These are phyloP conservation scores for Sideroxylon spinosum DNA, from an alignment of 179 eudicot genomes.

Conservation along the genomic window DNA sequence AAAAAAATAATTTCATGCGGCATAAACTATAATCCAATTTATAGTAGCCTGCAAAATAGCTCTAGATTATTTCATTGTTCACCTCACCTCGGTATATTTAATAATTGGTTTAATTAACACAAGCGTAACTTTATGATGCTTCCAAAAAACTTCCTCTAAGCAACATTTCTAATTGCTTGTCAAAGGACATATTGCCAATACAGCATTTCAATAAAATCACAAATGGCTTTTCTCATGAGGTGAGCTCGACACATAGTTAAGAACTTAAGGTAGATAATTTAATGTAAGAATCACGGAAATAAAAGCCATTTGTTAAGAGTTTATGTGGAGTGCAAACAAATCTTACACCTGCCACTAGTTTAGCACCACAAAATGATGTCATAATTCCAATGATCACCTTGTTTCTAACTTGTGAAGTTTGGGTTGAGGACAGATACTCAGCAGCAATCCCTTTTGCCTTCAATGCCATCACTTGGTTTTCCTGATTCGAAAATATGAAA, in stretches of 20 bases:
- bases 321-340: not conserved
- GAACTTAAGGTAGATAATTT: not conserved
- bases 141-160: not conserved
- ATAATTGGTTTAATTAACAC: not conserved
- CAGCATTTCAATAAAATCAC: not conserved
- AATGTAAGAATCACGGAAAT: not conserved
- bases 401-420: slow-evolving; percentile 54
- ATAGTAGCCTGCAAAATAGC: slow-evolving; percentile 3
- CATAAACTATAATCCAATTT: not conserved
- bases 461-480: slow-evolving; percentile 85
- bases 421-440: slow-evolving; percentile 88
- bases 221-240: no score
- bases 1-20: not conserved
- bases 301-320: not conserved
- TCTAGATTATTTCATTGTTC: not conserved
- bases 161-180: not conserved
- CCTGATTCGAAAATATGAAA: slow-evolving; percentile 32
- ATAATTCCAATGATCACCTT: slow-evolving; percentile 43
- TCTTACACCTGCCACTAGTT: not conserved
- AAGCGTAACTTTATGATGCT: not conserved
- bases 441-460: slow-evolving; percentile 85
- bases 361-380: slow-evolving; percentile 1
- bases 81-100: not conserved
- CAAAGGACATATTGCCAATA: not conserved
- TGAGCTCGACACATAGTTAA: not conserved